A percentile compares a stretch with the other conserved stretches of the same genome.
These are phyloP conservation scores for Heritiera fomes DNA, from an alignment of 345 rosid genomes.

Conservation along the genomic window DNA sequence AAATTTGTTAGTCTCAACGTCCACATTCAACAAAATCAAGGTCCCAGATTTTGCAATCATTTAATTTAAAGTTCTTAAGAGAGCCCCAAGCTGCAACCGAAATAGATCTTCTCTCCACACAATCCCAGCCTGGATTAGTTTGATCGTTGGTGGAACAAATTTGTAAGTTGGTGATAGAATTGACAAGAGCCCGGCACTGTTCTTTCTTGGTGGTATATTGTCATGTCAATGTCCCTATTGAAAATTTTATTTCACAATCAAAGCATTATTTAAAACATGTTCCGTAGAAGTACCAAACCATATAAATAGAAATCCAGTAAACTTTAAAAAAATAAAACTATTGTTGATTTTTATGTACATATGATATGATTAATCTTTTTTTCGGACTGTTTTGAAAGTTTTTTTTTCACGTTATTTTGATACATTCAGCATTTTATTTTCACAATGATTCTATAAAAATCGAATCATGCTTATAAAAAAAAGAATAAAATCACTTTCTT, in stretches of 20 bases:
- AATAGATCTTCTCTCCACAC: background rate
- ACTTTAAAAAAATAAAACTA: constrained; percentile 26
- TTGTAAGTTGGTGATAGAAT: constrained; percentile 24
- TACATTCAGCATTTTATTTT: no score
- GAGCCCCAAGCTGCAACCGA: background rate
- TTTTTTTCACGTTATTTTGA: background rate
- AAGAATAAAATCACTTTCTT: no score
- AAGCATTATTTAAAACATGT: constrained; percentile 28
- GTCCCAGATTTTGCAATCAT: background rate
- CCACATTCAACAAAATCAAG: background rate
- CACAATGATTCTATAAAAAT: no score
- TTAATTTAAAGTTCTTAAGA: background rate
- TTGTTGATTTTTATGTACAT: constrained; percentile 3
- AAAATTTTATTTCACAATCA: background rate
- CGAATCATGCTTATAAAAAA: no score
- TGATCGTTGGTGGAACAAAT: background rate
- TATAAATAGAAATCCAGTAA: constrained; percentile 29
- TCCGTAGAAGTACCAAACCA: constrained; percentile 27
- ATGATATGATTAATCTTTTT: background rate
- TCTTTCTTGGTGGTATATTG: constrained; percentile 14
- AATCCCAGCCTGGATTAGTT: background rate
- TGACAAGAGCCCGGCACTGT: constrained; percentile 22
- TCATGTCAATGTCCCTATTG: constrained; percentile 23
- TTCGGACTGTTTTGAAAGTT: background rate
- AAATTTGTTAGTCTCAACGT: background rate